Evolutionary conservation across 208 protist species (phyloP), one percentile per base, ranked within the genome.

Genomic region (Crithidia mellificae): DNA sequence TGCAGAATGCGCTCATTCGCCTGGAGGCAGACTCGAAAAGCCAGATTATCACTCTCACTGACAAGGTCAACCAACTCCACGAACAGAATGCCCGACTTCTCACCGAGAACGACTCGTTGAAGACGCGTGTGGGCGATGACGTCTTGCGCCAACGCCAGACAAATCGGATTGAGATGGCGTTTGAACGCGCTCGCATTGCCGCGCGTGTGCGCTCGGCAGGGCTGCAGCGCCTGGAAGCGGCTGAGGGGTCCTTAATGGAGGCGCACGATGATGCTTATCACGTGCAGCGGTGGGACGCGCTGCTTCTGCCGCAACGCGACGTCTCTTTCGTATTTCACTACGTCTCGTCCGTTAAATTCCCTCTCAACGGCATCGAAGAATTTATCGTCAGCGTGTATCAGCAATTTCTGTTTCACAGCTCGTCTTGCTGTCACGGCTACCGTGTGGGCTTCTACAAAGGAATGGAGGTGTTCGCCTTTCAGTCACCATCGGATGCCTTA

Each of bases 181-280:
- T 80, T 38, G 81, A 89, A 66, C 77, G 75, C 25, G 62, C 80
- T 3, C 75, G 77, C 29, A 81, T 84, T 17, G 84, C 83, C 0
- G 63, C 84, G 2, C 72, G 63, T 0, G 85, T 92, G 32, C 87
- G 91, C 12, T 38, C 76, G 0, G 83, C 85, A 2, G 91, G 91
- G 7, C 71, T 72, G n/a, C 69, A 74, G 29, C 81, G 87, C 27
- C 74, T 96, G 12, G 91, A 96, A 65, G 59, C 54, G 2, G 78
- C 84, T 41, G 87, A 96, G 61, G 80, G 66, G 0, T 77, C 80
- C 32, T 67, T 93, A 34, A 92, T 96, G 86, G 91, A 90, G 44
- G 71, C 85, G 1, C 86, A 96, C 77, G 91, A 96, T 57, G 91
- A 96, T 65, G 20, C 88, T 2, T 93, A 92, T 56, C 81, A 86